phyloP scores from a whole-genome alignment of 2,329 filamentous ascomycete species.

The Xylariaceae sp. region DNA sequence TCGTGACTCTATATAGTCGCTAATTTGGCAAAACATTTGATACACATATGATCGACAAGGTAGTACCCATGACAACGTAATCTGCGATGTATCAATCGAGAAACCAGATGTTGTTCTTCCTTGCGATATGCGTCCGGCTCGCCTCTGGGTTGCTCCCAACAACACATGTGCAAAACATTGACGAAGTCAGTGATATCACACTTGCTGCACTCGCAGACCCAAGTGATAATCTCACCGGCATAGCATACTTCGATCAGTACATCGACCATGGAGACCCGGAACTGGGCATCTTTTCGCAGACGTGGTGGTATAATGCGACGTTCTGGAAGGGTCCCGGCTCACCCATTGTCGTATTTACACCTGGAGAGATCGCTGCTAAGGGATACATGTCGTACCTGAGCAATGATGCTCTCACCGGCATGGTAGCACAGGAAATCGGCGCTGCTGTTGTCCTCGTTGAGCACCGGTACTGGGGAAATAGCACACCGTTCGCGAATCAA shows the following conservation, averaged over 20 bases:
- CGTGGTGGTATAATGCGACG: slow-evolving; percentile 45
- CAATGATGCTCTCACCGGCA: slow-evolving; percentile 45
- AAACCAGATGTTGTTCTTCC: no score
- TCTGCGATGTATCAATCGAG: no score
- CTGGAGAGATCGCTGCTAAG: slow-evolving; percentile 47
- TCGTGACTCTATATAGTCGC: no score
- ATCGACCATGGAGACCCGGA: slow-evolving; percentile 55
- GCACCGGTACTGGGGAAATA: slow-evolving; percentile 57
- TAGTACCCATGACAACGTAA: no score
- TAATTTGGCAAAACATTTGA: no score
- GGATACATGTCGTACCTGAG: slow-evolving; percentile 47
- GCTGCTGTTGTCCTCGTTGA: slow-evolving; percentile 54
- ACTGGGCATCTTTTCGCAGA: slow-evolving; percentile 51
- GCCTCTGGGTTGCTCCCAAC: no score
- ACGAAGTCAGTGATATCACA: no score
- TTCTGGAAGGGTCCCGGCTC: slow-evolving; percentile 49
- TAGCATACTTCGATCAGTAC: slow-evolving; percentile 46
- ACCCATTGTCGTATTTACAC: slow-evolving; percentile 49
- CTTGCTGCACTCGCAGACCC: no score
- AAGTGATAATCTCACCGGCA: slow-evolving; percentile 5
- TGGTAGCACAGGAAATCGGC: slow-evolving; percentile 48
- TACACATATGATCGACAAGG: no score
- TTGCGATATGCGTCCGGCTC: no score
- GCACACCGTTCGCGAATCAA: slow-evolving; percentile 47
- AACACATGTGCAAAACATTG: no score